Evolutionary conservation across 306 rosid genomes (phyloP), one percentile per base, ranked within the genome.

Genomic region (Alnus glutinosa): DNA sequence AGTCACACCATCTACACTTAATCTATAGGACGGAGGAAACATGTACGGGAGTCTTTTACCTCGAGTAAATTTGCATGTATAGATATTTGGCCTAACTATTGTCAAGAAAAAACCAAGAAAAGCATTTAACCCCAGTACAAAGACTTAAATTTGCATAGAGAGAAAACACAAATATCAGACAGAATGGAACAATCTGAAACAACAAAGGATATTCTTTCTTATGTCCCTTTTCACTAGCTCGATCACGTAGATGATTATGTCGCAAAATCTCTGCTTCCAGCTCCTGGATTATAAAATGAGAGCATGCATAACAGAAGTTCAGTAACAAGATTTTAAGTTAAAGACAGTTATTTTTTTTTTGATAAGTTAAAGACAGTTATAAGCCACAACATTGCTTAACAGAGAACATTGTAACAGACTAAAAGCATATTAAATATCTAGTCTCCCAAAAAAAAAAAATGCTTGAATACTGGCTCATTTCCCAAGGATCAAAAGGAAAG

Each of bases 181-280:
- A 39, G 49, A 37, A 23, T 1, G 44, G 59, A 81, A 44, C 42
- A 71, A 68, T 67, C 75, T 48, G 64, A 79, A 62, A 83, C 30
- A 83, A 77, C 79, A 82, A 95, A 92, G 98, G 98, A 95, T 95
- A 95, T 95, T 95, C 98, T 83, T 92, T 93, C 80, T 82, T 77
- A 75, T 76, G 88, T 78, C 98, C 98, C 86, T 91, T 92, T 84
- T 91, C 97, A 85, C 89, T 92, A 80, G 98, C 97, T 80, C 92
- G 87, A 82, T 87, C 91, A 52, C 91, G 97, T 49, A 95, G 98
- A 82, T 91, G 89, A 77, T 74, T 90, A 73, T 91, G 87, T 75
- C 80, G 88, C 82, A 89, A 76, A 70, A 83, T 86, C 91, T 95
- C 97, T 68, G 88, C 88, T 58, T 85, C 91, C 81, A 92, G 88